A percentile compares a stretch with the other conserved stretches of the same genome.
Evolutionary conservation across 2,329 filamentous ascomycete species (phyloP).

Genomic region (Aschersonia sp.): DNA sequence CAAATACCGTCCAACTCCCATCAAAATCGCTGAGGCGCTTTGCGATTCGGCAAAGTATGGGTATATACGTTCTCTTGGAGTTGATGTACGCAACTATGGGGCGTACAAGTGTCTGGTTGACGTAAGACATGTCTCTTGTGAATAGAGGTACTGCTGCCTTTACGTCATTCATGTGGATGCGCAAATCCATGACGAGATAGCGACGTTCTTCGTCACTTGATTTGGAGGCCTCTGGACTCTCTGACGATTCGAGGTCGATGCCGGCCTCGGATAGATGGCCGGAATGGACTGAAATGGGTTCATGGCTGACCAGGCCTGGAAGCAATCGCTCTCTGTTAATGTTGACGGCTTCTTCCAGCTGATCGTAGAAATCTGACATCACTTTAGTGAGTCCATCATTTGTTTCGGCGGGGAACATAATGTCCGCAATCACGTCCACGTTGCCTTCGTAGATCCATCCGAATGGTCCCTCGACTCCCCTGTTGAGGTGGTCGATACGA

Average conservation of each 20-base stretch:
- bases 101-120: conserved; percentile 87
- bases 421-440: conserved; percentile 89
- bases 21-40: conserved; percentile 85
- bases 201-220: conserved; percentile 47
- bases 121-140: conserved; percentile 80
- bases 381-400: conserved; percentile 87
- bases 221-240: conserved; percentile 5
- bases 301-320: conserved; percentile 26
- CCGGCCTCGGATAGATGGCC: conserved; percentile 19
- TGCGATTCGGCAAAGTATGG: conserved; percentile 85
- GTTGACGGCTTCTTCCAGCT: conserved; percentile 82
- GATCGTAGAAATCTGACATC: conserved; percentile 94
- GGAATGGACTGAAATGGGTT: conserved; percentile 13
- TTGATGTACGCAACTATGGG: conserved; percentile 99
- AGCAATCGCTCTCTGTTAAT: conserved; percentile 55
- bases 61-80: conserved; percentile 85
- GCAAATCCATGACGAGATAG: conserved; percentile 84
- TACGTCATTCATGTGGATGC: conserved; percentile 91
- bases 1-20: conserved; percentile 87
- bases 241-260: conserved; percentile 3
- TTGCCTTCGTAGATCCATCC: conserved; percentile 97
- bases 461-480: conserved; percentile 84
- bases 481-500: conserved; percentile 90
- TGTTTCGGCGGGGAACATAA: conserved; percentile 82
- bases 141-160: conserved; percentile 88